These are phyloP conservation scores for Talaromyces sp. DNA, from an alignment of 2,329 filamentous ascomycete genomes.

Conservation along the genomic window DNA sequence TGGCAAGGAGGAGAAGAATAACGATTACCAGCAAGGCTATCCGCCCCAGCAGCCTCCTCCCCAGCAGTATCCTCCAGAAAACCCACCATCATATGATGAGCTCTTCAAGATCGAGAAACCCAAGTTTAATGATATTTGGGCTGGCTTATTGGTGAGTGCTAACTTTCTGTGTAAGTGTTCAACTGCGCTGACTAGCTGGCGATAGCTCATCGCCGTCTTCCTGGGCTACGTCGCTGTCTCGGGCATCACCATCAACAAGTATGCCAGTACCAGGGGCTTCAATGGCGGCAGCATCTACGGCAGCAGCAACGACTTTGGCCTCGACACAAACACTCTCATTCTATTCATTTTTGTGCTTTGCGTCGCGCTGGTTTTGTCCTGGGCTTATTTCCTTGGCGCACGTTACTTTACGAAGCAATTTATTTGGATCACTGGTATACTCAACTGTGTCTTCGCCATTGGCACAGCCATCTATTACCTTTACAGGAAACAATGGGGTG, in stretches of 20 bases:
- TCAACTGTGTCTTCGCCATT: constrained; percentile 81
- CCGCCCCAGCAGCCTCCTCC: constrained; percentile 5
- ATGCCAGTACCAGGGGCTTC: constrained; percentile 60
- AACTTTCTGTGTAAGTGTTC: background rate
- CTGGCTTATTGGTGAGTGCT: constrained; percentile 65
- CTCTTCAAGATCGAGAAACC: constrained; percentile 77
- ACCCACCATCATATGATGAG: constrained; percentile 60
- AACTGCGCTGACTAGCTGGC: background rate
- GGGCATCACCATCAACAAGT: constrained; percentile 71
- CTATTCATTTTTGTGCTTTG: constrained; percentile 76
- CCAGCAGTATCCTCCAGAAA: constrained; percentile 31
- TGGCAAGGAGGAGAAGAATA: constrained; percentile 18
- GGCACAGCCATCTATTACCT: constrained; percentile 86
- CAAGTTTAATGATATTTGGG: constrained; percentile 92
- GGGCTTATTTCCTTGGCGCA: constrained; percentile 70
- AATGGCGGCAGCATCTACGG: constrained; percentile 73
- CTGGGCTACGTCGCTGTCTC: constrained; percentile 74
- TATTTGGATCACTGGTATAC: constrained; percentile 86
- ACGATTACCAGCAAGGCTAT: constrained; percentile 5
- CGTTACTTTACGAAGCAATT: constrained; percentile 81
- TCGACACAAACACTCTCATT: constrained; percentile 81
- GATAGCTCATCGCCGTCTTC: constrained; percentile 65
- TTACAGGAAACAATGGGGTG: constrained; percentile 70
- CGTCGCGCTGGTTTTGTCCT: constrained; percentile 71
- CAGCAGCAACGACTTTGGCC: constrained; percentile 61